Evolutionary conservation across 2,329 filamentous ascomycete genomes (phyloP), one percentile per base, ranked within the genome.

Genomic region (Cercospora zeae-maydis): DNA sequence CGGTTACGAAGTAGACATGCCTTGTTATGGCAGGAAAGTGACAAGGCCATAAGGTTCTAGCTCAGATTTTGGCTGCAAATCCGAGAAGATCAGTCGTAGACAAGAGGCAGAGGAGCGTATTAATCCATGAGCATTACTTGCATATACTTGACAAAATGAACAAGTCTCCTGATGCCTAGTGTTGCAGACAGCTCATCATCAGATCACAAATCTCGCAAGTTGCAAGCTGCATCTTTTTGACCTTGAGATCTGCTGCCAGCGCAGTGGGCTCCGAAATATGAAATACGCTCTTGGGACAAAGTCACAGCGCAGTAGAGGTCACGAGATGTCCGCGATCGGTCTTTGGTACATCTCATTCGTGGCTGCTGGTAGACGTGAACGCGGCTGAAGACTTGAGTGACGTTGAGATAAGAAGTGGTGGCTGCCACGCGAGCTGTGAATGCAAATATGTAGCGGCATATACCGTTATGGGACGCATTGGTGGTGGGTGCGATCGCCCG

Each of bases 1-100:
- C 73, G 31, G 57, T 63, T 33, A 59, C 56, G 1, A 51, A 59
- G 56, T 51, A 59, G 42, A 14, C 4, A 2, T 0, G 24, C 21
- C 9, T 30, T 2, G 5, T 3, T 2, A 51, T 3, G 9, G 3
- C 3, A 42, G 37, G 37, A 7, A 37, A 37, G 14, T 5, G 34
- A 37, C 34, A 9, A 34, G 10, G 33, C 33, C 14, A 34, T 34
- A 13, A 9, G 14, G n/a, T n/a, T n/a, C n/a, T n/a, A n/a, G n/a
- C n/a, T n/a, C n/a, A 39, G 36, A 39, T n/a, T 42, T n/a, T 19
- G 37, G 37, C 5, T 42, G 37, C 37, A 19, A 1, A 19, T 42
- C n/a, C 8, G 19, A 42, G 37, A 16, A 42, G 2, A 42, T 19
- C 11, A 13, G 2, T 42, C 19, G 37, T 42, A 42, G 19, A 42